Evolutionary conservation across 345 rosid species (phyloP).

Genomic region (Syzygium jambos): DNA sequence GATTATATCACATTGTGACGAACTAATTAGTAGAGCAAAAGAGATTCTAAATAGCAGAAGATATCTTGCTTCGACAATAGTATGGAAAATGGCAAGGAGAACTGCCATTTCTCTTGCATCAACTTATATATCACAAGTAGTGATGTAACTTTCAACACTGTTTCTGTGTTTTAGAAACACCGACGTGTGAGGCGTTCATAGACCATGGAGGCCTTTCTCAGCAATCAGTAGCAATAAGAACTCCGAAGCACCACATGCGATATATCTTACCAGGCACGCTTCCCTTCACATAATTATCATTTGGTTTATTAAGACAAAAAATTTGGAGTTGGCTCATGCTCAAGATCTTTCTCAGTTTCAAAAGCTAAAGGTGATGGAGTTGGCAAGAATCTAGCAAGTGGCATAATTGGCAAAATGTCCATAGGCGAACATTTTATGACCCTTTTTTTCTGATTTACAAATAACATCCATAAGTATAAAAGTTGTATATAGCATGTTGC

Average conservation of each 20-base stretch:
- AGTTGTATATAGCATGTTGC: no score
- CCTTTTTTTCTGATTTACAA: no score
- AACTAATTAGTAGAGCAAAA: not conserved
- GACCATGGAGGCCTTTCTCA: conserved; percentile 41
- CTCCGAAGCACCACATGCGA: conserved; percentile 47
- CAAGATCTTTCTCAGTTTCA: not conserved
- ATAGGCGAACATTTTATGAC: not conserved
- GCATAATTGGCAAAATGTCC: not conserved
- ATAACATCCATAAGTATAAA: no score
- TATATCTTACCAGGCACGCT: conserved; percentile 69
- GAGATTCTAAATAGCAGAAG: not conserved
- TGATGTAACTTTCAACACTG: no score
- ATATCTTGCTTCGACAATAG: not conserved
- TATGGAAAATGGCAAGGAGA: not conserved
- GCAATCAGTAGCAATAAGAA: conserved; percentile 31
- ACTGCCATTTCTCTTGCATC: not conserved
- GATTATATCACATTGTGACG: not conserved
- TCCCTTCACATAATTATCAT: not conserved
- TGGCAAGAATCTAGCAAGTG: not conserved
- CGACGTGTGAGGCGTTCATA: not conserved
- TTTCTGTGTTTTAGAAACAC: no score
- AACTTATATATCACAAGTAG: not conserved
- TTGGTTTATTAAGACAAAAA: not conserved
- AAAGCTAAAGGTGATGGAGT: not conserved
- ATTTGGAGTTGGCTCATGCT: not conserved